Evolutionary conservation across 2,329 filamentous ascomycete species (phyloP), one percentile per base, ranked within the genome.

Genomic region (Sarocladium strictum): DNA sequence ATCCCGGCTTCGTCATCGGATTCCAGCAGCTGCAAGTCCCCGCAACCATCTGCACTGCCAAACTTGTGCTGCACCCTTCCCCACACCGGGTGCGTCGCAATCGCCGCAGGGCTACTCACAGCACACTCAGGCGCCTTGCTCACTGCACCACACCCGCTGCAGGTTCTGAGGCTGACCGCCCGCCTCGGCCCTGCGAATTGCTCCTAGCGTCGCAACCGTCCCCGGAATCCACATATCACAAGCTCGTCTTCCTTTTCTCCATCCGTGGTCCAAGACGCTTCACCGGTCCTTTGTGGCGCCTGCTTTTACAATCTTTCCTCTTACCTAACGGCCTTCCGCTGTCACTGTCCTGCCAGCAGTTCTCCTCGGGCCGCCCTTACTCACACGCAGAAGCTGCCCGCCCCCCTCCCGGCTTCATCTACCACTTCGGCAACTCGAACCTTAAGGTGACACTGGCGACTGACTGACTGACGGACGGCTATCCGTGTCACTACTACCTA

Each of bases 171-270:
- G 27, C 27, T 51, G 27, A 51, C 11, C 3, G 21, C n/a, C 47
- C n/a, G n/a, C n/a, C 29, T 29, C 14, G 14, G 47, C 47, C 2
- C 23, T 33, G 11, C 29, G 27, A 33, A 12, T 29, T 24, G 21
- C 40, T 19, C 17, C 40, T 51, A 51, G 47, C 29, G 47, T 51
- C 47, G n/a, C 26, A 15, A 35, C 19, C 35, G 27, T 49, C 27
- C 47, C 27, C 26, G 29, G 47, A 51, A 51, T 35, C 47, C 47
- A 51, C 47, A 51, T 29, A 51, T 51, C 47, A 51, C 47, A 51
- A 32, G 47, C 14, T 33, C 47, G n/a, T 35, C 29, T 32, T 51
- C 47, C 29, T 51, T 51, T 51, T 35, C 47, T 51, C 47, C 47
- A 35, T 51, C 14, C 40, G 26, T 17, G 7, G 27, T 2, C 43